These are phyloP conservation scores for Trichoderma polysporum DNA, from an alignment of 2,329 filamentous ascomycete species.

Conservation along the genomic window DNA sequence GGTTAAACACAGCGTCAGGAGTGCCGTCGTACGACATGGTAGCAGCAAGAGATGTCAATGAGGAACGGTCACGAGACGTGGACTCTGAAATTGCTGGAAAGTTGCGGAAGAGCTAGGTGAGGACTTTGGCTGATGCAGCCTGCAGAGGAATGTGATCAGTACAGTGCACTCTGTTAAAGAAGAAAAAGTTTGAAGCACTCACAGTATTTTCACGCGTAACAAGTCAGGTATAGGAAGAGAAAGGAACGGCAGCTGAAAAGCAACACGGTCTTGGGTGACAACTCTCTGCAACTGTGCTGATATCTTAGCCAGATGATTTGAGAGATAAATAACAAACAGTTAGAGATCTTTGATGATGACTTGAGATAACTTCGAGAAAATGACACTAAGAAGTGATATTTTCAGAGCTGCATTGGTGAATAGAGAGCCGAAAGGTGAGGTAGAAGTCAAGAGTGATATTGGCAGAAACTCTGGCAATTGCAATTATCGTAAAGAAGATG, in stretches of 20 bases:
- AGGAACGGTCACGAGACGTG: neutral
- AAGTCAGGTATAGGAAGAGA: neutral
- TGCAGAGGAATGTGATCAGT: neutral
- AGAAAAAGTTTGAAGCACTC: neutral
- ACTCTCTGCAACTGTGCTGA: neutral
- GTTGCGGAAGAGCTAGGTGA: neutral
- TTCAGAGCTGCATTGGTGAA: neutral
- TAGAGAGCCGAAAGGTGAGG: neutral
- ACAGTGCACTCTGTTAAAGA: neutral
- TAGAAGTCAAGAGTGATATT: neutral
- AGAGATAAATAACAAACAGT: neutral
- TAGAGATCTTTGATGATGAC: neutral
- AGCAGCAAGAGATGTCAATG: neutral
- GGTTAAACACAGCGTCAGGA: neutral
- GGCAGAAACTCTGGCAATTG: neutral
- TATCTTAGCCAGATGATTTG: neutral
- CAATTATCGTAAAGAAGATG: neutral
- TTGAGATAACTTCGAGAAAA: too few relatives aligned
- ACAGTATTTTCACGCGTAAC: neutral
- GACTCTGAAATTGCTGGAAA: neutral
- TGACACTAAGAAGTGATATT: neutral
- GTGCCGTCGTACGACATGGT: neutral
- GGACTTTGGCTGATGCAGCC: neutral
- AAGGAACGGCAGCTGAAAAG: neutral
- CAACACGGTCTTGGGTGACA: neutral